These are phyloP conservation scores for Cutaneotrichosporon cutaneum DNA, from an alignment of 1,284 basidiomycete genomes.

Conservation along the genomic window DNA sequence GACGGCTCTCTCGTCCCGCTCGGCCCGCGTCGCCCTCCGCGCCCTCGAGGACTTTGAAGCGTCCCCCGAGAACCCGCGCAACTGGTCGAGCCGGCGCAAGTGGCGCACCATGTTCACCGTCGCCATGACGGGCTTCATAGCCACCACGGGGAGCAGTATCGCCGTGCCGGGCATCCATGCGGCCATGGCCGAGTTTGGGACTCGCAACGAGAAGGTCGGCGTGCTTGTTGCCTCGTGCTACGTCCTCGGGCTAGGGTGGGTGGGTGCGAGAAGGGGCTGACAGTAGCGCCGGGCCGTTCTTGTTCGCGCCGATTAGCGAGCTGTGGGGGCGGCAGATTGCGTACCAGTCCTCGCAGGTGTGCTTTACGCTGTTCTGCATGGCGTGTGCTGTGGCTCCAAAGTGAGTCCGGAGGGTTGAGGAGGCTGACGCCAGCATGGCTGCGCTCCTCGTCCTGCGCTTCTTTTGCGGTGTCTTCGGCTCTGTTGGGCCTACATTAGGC, in stretches of 20 bases:
- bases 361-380: conserved; percentile 48
- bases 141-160: conserved; percentile 46
- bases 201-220: conserved; percentile 41
- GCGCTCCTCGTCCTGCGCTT: conserved; percentile 47
- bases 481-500: conserved; percentile 47
- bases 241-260: conserved; percentile 49
- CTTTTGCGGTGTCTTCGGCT: conserved; percentile 47
- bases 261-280: conserved; percentile 14
- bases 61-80: conserved; percentile 40
- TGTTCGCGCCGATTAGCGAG: conserved; percentile 55
- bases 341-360: conserved; percentile 40
- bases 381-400: conserved; percentile 43
- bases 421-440: conserved; percentile 35
- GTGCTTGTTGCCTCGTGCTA: conserved; percentile 44
- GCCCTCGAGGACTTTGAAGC: conserved; percentile 32
- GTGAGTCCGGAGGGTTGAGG: conserved; percentile 22
- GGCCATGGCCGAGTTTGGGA: conserved; percentile 39
- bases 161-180: conserved; percentile 45
- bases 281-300: conserved; percentile 51
- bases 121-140: conserved; percentile 47
- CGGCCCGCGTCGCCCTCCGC: conserved; percentile 31
- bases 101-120: conserved; percentile 41
- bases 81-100: conserved; percentile 39
- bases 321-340: conserved; percentile 54
- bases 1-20: conserved; percentile 26